Percentiles rank a stretch among this genome's conserved stretches.
phyloP scores from a whole-genome alignment of 768 basidiomycete genomes.

The Auriscalpium microsporum region DNA sequence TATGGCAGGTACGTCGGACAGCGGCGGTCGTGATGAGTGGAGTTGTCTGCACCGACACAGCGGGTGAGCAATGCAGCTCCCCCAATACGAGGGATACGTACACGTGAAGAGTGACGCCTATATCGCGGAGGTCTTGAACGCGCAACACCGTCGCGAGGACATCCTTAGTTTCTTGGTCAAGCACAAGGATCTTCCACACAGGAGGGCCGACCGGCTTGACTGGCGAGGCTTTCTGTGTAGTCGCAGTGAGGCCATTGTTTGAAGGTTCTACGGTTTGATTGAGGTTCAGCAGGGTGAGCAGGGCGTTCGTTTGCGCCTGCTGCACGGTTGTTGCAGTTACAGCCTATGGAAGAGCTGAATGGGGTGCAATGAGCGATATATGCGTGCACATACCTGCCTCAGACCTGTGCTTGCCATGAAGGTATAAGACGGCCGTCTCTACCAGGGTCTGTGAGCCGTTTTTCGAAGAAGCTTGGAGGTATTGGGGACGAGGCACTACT shows the following conservation, averaged over 20 bases:
- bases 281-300: constrained; percentile 81
- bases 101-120: constrained; percentile 97
- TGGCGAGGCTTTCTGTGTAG: constrained; percentile 28
- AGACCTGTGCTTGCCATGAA: no score
- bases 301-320: constrained; percentile 77
- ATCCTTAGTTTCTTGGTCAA: constrained; percentile 95
- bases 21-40: constrained; percentile 77
- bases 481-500: no score
- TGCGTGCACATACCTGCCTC: no score
- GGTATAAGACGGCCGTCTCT: no score
- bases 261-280: constrained; percentile 50
- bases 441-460: no score
- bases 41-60: constrained; percentile 60
- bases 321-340: constrained; percentile 57
- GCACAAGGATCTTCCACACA: constrained; percentile 92
- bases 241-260: constrained; percentile 22
- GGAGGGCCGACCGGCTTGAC: constrained; percentile 59
- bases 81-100: constrained; percentile 34
- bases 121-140: constrained; percentile 93
- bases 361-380: no score
- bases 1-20: constrained; percentile 92
- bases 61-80: background rate
- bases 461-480: no score
- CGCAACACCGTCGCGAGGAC: constrained; percentile 90
- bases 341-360: no score